Evolutionary conservation across 306 rosid species (phyloP).

Genomic region (Pueraria montana): DNA sequence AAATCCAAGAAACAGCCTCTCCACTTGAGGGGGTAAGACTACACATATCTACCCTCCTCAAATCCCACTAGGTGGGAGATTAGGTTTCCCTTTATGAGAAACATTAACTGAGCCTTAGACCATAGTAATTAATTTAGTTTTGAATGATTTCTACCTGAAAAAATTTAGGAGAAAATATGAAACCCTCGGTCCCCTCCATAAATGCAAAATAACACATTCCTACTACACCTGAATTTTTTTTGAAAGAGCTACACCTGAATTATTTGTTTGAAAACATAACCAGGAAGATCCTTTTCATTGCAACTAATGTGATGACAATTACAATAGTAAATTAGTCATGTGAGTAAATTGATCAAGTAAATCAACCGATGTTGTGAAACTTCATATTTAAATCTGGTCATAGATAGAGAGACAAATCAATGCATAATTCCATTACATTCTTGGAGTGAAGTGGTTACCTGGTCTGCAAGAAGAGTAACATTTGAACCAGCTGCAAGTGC

Average conservation of each 20-base stretch:
- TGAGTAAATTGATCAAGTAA: constrained; percentile 29
- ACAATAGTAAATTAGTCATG: neutral
- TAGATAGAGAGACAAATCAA: constrained; percentile 29
- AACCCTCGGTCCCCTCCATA: neutral
- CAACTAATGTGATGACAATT: constrained; percentile 1
- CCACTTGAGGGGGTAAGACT: neutral
- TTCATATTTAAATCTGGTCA: neutral
- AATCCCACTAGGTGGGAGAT: neutral
- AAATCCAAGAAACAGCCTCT: neutral
- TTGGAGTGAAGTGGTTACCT: constrained; percentile 61
- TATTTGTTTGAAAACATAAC: neutral
- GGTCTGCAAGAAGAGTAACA: constrained; percentile 93
- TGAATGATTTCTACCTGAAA: constrained; percentile 1
- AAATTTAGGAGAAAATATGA: neutral
- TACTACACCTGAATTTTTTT: no score
- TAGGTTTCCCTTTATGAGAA: neutral
- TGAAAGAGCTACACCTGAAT: neutral
- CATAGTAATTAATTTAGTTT: constrained; percentile 5
- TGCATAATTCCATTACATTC: constrained; percentile 26
- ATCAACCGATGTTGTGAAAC: constrained; percentile 2
- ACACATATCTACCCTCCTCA: neutral
- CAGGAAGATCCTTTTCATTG: neutral
- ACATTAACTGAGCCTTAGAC: constrained; percentile 29
- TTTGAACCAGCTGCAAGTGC: constrained; percentile 99
- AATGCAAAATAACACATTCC: constrained; percentile 29